phyloP scores from a whole-genome alignment of 2,329 filamentous ascomycete genomes.

The Apiospora hydei region DNA sequence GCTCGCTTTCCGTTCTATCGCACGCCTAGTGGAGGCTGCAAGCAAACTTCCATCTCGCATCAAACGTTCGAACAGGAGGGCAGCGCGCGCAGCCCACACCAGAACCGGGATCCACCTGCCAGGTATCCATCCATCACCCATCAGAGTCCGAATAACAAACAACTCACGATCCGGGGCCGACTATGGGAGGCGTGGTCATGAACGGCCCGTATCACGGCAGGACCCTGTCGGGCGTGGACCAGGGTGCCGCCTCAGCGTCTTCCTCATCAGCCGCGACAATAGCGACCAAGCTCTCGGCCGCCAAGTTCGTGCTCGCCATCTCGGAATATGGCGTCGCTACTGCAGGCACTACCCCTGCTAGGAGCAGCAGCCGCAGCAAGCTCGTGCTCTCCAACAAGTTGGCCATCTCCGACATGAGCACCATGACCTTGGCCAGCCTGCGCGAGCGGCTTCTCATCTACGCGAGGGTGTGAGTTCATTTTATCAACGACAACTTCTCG shows the following conservation, averaged over 20 bases:
- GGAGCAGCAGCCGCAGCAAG: neutral
- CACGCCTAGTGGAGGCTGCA: neutral
- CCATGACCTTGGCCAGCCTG: conserved; percentile 16
- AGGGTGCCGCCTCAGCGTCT: neutral
- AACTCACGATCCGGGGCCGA: neutral
- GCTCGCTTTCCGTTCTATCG: neutral
- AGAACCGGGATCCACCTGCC: neutral
- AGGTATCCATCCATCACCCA: too few relatives aligned
- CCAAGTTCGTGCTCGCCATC: conserved; percentile 1
- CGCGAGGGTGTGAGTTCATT: conserved; percentile 4
- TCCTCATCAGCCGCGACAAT: neutral
- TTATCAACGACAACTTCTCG: too few relatives aligned
- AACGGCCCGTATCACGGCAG: conserved; percentile 19
- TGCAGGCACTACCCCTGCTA: neutral
- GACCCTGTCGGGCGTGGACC: conserved; percentile 19
- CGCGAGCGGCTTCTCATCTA: conserved; percentile 15
- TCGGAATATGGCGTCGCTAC: neutral
- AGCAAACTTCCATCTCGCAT: neutral
- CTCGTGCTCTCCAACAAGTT: conserved; percentile 23
- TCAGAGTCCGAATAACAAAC: neutral
- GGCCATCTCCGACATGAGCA: conserved; percentile 18
- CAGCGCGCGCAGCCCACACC: neutral
- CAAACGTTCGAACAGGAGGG: neutral
- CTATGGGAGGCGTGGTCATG: neutral
- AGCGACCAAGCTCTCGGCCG: neutral